phyloP scores from a whole-genome alignment of 2,329 filamentous ascomycete species.

The Penicillium sp. region DNA sequence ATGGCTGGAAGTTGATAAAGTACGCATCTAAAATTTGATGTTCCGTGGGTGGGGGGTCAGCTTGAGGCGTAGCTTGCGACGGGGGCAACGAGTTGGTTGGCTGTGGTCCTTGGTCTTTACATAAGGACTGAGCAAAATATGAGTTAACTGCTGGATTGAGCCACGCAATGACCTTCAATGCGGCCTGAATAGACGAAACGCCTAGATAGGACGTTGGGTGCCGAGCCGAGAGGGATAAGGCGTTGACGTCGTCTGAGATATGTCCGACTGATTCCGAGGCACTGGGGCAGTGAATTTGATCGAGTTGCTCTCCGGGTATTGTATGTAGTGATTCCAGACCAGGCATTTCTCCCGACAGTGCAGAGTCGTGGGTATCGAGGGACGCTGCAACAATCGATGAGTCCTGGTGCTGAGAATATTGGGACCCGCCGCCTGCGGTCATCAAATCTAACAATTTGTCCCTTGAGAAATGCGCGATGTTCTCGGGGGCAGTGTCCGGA shows the following conservation, averaged over 20 bases:
- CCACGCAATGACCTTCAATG: conserved; percentile 64
- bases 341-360: conserved; percentile 43
- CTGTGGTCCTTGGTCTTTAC: conserved; percentile 11
- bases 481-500: conserved; percentile 55
- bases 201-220: conserved; percentile 65
- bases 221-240: conserved; percentile 60
- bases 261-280: conserved; percentile 55
- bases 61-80: background rate
- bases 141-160: conserved; percentile 50
- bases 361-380: conserved; percentile 35
- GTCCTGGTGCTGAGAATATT: conserved; percentile 35
- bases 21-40: conserved; percentile 68
- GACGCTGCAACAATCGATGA: conserved; percentile 48
- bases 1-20: conserved; percentile 68
- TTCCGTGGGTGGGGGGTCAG: conserved; percentile 52
- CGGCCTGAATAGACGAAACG: conserved; percentile 71
- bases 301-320: conserved; percentile 61
- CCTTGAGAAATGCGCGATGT: conserved; percentile 54
- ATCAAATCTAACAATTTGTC: conserved; percentile 59
- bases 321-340: conserved; percentile 63
- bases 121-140: conserved; percentile 41
- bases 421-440: conserved; percentile 20
- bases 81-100: conserved; percentile 28
- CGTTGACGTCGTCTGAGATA: conserved; percentile 69
- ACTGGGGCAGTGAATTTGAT: conserved; percentile 43